Percentiles rank a stretch among this genome's conserved stretches.
Conservation (phyloP, 495 filamentous ascomycete genomes). For the Penicillium paradoxum region DNA sequence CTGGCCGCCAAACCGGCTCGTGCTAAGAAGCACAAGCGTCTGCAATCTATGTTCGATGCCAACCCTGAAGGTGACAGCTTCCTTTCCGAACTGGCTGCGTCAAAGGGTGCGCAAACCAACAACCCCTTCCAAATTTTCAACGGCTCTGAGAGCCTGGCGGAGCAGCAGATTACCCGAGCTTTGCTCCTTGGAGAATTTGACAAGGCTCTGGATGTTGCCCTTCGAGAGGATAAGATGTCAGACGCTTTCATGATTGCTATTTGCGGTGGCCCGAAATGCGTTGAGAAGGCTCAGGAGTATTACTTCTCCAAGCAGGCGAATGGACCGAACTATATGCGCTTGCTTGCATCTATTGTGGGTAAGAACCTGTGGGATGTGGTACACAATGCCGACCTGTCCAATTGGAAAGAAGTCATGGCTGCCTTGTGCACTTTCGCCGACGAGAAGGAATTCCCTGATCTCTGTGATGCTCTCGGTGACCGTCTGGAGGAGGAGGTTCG, state of each 20-base stretch:
- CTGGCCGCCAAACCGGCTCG: conserved; percentile 38
- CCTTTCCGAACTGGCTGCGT: conserved; percentile 66
- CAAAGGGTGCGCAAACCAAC: conserved; percentile 74
- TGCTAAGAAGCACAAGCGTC: conserved; percentile 53
- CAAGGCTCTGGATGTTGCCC: conserved; percentile 77
- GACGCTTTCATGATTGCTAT: conserved; percentile 99
- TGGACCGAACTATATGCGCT: conserved; percentile 84
- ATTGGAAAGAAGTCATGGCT: conserved; percentile 97
- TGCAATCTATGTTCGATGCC: conserved; percentile 80
- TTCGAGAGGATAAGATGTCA: conserved; percentile 83
- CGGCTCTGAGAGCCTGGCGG: conserved; percentile 72
- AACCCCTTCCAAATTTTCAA: conserved; percentile 84
- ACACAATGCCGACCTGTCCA: conserved; percentile 83
- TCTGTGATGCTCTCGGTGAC: conserved; percentile 95
- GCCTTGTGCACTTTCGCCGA: conserved; percentile 92
- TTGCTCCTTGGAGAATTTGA: conserved; percentile 89
- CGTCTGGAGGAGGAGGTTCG: conserved; percentile 69
- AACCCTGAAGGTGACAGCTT: conserved; percentile 75
- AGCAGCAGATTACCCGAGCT: conserved; percentile 80
- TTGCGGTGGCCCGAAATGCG: conserved; percentile 87
- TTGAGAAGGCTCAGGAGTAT: conserved; percentile 87
- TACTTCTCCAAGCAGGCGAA: conserved; percentile 81
- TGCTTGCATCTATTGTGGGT: conserved; percentile 85
- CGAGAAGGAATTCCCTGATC: conserved; percentile 82
- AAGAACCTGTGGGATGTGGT: conserved; percentile 99